These are phyloP conservation scores for Phytophthora macrochlamydospora DNA, from an alignment of 352 stramenopile species.

Conservation along the genomic window DNA sequence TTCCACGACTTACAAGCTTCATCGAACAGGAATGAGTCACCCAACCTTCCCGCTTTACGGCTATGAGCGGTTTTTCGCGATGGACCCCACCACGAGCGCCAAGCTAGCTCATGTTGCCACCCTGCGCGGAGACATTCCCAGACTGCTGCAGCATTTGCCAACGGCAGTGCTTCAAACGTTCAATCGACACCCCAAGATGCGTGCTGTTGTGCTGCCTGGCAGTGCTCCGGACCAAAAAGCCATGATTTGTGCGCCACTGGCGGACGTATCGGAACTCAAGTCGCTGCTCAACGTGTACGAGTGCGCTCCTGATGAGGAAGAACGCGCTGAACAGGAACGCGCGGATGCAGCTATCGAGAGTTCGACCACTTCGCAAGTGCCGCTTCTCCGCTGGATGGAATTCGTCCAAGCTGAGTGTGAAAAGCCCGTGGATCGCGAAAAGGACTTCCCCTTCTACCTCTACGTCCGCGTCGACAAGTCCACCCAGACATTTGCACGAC, in stretches of 20 bases:
- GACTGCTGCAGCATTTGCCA: slow-evolving; percentile 42
- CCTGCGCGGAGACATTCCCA: slow-evolving; percentile 45
- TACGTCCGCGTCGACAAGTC: slow-evolving; percentile 44
- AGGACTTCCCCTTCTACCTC: slow-evolving; percentile 54
- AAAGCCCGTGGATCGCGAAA: slow-evolving; percentile 45
- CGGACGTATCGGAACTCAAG: slow-evolving; percentile 50
- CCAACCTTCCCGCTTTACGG: slow-evolving; percentile 58
- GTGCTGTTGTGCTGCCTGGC: slow-evolving; percentile 43
- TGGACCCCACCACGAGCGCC: slow-evolving; percentile 46
- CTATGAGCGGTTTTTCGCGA: slow-evolving; percentile 76
- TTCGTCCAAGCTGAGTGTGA: slow-evolving; percentile 56
- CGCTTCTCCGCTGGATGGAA: slow-evolving; percentile 39
- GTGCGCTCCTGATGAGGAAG: slow-evolving; percentile 25
- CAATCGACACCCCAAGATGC: slow-evolving; percentile 68
- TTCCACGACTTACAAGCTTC: not conserved
- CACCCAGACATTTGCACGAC: slow-evolving; percentile 41
- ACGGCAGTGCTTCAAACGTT: slow-evolving; percentile 54
- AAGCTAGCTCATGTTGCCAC: slow-evolving; percentile 60
- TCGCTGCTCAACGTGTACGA: slow-evolving; percentile 34
- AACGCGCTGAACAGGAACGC: slow-evolving; percentile 36
- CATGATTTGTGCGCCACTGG: slow-evolving; percentile 56
- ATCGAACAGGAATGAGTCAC: slow-evolving; percentile 22
- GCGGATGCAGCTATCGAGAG: slow-evolving; percentile 18
- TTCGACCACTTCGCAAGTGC: not conserved
- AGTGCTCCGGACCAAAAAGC: slow-evolving; percentile 42